phyloP scores from a whole-genome alignment of 352 stramenopile genomes.

The Phytophthora litchii region DNA sequence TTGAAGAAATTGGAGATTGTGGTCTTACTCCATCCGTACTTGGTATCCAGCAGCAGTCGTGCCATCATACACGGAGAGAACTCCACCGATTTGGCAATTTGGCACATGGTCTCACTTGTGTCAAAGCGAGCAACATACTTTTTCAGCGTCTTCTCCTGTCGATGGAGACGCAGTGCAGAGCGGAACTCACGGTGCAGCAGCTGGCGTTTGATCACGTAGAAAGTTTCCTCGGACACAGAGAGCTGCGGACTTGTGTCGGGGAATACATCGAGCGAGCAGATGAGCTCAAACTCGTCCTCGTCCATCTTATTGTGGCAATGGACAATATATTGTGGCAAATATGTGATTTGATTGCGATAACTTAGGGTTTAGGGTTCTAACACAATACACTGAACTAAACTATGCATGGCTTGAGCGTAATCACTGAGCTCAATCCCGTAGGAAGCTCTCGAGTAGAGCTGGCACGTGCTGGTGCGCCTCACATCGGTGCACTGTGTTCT shows the following conservation, averaged over 20 bases:
- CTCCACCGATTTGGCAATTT: slow-evolving; percentile 48
- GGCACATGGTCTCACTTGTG: slow-evolving; percentile 37
- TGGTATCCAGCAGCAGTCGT: slow-evolving; percentile 58
- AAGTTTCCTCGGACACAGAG: slow-evolving; percentile 55
- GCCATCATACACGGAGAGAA: slow-evolving; percentile 79
- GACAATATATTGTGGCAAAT: not conserved
- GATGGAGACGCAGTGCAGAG: slow-evolving; percentile 50
- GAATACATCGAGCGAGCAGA: slow-evolving; percentile 52
- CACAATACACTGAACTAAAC: slow-evolving; percentile 4
- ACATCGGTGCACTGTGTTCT: slow-evolving; percentile 44
- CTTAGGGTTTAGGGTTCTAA: slow-evolving; percentile 20
- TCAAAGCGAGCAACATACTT: slow-evolving; percentile 53
- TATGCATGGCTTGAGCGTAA: slow-evolving; percentile 10
- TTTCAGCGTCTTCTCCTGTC: slow-evolving; percentile 63
- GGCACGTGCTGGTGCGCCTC: slow-evolving; percentile 52
- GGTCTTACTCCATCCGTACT: slow-evolving; percentile 66
- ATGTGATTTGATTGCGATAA: slow-evolving; percentile 21
- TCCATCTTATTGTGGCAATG: slow-evolving; percentile 39
- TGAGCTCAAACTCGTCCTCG: slow-evolving; percentile 48
- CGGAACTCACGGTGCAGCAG: slow-evolving; percentile 51
- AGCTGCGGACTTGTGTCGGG: slow-evolving; percentile 23
- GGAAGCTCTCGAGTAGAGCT: slow-evolving; percentile 50
- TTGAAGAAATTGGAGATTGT: slow-evolving; percentile 76
- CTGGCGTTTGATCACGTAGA: slow-evolving; percentile 67
- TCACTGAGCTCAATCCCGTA: slow-evolving; percentile 39